These are phyloP conservation scores for Bocquillonia castaneifolia DNA, from an alignment of 441 rosid genomes.

Conservation along the genomic window DNA sequence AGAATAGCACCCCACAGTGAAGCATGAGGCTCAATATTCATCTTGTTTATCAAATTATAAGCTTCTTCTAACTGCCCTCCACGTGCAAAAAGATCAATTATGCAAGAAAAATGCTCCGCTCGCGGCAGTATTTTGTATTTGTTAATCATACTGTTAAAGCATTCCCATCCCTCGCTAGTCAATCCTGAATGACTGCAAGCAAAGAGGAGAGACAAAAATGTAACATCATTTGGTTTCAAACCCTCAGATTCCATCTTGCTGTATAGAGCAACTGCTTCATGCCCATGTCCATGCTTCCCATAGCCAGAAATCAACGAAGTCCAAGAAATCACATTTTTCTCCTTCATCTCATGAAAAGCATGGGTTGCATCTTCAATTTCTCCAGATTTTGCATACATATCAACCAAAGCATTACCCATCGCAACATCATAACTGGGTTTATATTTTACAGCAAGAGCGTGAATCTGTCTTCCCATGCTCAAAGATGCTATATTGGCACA, in stretches of 20 bases:
- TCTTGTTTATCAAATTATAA: constrained; percentile 39
- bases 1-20: constrained; percentile 72
- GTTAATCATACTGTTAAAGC: constrained; percentile 51
- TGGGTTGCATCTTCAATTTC: constrained; percentile 54
- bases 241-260: constrained; percentile 63
- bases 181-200: constrained; percentile 77
- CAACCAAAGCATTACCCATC: constrained; percentile 58
- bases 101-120: constrained; percentile 61
- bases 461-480: constrained; percentile 57
- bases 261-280: constrained; percentile 51
- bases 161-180: constrained; percentile 48
- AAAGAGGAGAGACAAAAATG: constrained; percentile 65
- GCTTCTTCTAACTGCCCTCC: constrained; percentile 61
- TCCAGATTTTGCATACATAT: constrained; percentile 82
- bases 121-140: constrained; percentile 44
- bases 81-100: constrained; percentile 66
- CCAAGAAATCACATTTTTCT: constrained; percentile 78
- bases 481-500: constrained; percentile 47
- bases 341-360: constrained; percentile 55
- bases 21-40: constrained; percentile 38
- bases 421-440: constrained; percentile 45
- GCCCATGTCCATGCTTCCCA: constrained; percentile 63
- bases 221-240: constrained; percentile 57
- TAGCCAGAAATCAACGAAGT: constrained; percentile 69
- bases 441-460: constrained; percentile 46